Percentiles rank a stretch among this genome's conserved stretches.
Evolutionary conservation across 495 filamentous ascomycete species (phyloP).

Genomic region (Penicillium robsamsonii): DNA sequence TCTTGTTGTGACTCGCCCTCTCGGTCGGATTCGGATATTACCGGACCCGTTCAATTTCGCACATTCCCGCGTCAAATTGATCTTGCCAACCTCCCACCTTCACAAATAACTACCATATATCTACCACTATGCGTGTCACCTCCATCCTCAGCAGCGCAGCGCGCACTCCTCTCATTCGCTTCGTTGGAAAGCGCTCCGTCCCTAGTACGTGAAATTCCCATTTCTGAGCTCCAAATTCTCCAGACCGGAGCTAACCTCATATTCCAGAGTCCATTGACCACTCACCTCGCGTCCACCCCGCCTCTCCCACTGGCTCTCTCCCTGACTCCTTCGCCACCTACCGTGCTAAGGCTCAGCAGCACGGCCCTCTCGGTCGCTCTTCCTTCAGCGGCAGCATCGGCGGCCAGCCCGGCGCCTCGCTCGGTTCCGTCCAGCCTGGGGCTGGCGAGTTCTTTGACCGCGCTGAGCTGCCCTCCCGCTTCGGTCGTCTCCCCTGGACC

Average conservation of each 20-base stretch:
- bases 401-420: slow-evolving; percentile 58
- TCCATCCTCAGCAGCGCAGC: slow-evolving; percentile 64
- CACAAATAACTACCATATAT: slow-evolving; percentile 14
- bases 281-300: slow-evolving; percentile 60
- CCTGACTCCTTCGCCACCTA: slow-evolving; percentile 85
- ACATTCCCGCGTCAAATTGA: slow-evolving; percentile 26
- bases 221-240: slow-evolving; percentile 1
- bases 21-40: slow-evolving; percentile 34
- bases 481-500: slow-evolving; percentile 68
- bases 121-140: slow-evolving; percentile 59
- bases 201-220: slow-evolving; percentile 61
- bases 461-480: slow-evolving; percentile 78
- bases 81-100: slow-evolving; percentile 12
- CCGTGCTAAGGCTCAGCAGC: slow-evolving; percentile 88
- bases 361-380: slow-evolving; percentile 70
- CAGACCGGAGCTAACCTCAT: slow-evolving; percentile 14
- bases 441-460: slow-evolving; percentile 85
- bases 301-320: slow-evolving; percentile 58
- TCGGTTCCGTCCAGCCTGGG: slow-evolving; percentile 68
- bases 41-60: slow-evolving; percentile 34
- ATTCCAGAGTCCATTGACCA: slow-evolving; percentile 67
- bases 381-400: slow-evolving; percentile 58
- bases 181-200: slow-evolving; percentile 80
- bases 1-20: slow-evolving; percentile 11
- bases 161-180: slow-evolving; percentile 82